Base-by-base conservation (phyloP, 169 alveolate species). In the Babesia divergens region DNA sequence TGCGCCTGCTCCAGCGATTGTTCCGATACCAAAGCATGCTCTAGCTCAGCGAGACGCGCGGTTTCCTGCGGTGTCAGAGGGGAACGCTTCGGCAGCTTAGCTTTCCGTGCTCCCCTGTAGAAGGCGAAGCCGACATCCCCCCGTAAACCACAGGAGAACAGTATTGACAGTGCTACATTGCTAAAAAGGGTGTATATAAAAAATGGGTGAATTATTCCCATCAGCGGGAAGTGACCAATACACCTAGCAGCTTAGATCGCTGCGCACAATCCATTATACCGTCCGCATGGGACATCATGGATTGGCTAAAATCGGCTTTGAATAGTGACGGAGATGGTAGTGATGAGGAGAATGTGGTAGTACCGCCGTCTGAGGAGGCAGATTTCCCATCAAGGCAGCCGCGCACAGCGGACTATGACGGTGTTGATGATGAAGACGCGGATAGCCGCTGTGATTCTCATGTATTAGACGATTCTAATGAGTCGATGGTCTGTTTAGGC, bases 291-390 rank as follows among this genome's bases (percentile, higher is more conserved):
- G 31, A 0, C 38, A 51, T 34, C 13, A 66, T 66, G 77, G 82
- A 70, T 60, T 70, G 82, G 82, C 24, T 70, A 18, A 40, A 37
- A 22, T 47, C 82, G 6, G 82, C 74, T 8, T 34, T 66, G 46
- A 66, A 49, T 52, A 16, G 44, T 50, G 62, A 66, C 0, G 29
- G 13, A 14, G 55, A 3, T 20, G 35, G 56, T 26, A 47, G 75
- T 22, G 66, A 47, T 29, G 52, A 34, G 43, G 72, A 62, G 18
- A 5, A 5, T 13, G 22, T 16, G 5, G 65, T 50, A 16, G 16
- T 13, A 14, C 31, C 28, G 11, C n/a, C 28, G 16, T 50, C 59
- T 40, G 16, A 16, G 47, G 47, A 40, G 47, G 47, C 20, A 11
- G 47, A 40, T 40, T 11, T 40, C 47, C 20, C 47, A 40, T 13